Conservation (phyloP, 140 eudicot genomes). For the Anethum foeniculum region DNA sequence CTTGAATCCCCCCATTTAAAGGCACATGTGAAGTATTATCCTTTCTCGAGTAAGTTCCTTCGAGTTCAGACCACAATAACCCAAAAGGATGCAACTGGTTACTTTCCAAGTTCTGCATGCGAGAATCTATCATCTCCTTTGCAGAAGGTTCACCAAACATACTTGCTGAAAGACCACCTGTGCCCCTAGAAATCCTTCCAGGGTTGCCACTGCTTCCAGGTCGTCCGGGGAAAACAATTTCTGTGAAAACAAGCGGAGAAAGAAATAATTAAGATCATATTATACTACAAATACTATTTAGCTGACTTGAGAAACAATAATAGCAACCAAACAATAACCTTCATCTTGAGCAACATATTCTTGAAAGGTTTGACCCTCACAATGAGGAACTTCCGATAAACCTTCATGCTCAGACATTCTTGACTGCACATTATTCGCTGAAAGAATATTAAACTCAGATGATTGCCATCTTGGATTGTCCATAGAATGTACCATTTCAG, state of each 20-base stretch:
- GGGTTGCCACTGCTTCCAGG: slow-evolving; percentile 50
- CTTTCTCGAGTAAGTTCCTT: slow-evolving; percentile 50
- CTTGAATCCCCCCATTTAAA: slow-evolving; percentile 34
- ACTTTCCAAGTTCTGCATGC: slow-evolving; percentile 30
- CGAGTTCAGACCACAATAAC: slow-evolving; percentile 88
- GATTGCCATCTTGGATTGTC: slow-evolving; percentile 51
- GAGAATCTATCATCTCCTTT: slow-evolving; percentile 30
- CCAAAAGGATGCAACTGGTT: slow-evolving; percentile 77
- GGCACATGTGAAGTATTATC: slow-evolving; percentile 33
- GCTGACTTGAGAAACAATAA: neutral
- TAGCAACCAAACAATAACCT: slow-evolving; percentile 31
- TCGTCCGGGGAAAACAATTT: slow-evolving; percentile 51
- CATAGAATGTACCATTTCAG: slow-evolving; percentile 25
- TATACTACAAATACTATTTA: neutral
- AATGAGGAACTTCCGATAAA: slow-evolving; percentile 21
- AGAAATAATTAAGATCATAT: neutral
- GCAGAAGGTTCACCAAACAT: slow-evolving; percentile 26
- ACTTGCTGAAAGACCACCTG: slow-evolving; percentile 27
- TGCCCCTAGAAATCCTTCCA: slow-evolving; percentile 26
- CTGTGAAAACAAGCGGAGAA: slow-evolving; percentile 22
- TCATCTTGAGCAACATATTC: slow-evolving; percentile 55
- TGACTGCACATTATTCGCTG: slow-evolving; percentile 27
- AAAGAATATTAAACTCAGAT: slow-evolving; percentile 33
- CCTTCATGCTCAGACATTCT: slow-evolving; percentile 23
- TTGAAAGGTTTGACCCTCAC: slow-evolving; percentile 44